A percentile compares a stretch with the other conserved stretches of the same genome.
Conservation (phyloP, 192 early-diverging fungal genomes). For the Cladochytrium replicatum region DNA sequence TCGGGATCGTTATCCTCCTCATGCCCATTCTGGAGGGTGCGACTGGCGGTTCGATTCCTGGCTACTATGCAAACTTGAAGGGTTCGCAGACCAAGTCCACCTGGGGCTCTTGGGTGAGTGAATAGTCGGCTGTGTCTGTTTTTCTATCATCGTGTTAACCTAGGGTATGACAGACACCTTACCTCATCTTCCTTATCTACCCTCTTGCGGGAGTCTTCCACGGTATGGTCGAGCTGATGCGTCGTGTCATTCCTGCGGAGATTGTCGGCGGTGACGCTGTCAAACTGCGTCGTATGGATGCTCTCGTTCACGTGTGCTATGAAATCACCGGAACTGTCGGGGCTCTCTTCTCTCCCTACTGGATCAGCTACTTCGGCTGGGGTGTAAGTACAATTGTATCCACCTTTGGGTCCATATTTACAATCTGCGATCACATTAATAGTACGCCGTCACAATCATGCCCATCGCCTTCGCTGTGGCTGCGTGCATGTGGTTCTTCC, state of each 20-base stretch:
- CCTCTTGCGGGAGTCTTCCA: conserved; percentile 38
- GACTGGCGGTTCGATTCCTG: conserved; percentile 31
- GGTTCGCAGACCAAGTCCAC: neutral
- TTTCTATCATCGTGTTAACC: too few species aligned
- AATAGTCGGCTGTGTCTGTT: too few species aligned
- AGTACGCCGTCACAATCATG: conserved; percentile 32
- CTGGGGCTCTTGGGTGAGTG: neutral
- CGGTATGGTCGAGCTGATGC: conserved; percentile 48
- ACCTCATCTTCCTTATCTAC: conserved; percentile 35
- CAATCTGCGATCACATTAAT: too few species aligned
- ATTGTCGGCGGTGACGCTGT: conserved; percentile 49
- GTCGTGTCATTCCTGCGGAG: conserved; percentile 48
- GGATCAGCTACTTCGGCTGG: conserved; percentile 33
- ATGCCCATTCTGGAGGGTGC: conserved; percentile 43
- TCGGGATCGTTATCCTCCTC: conserved; percentile 31
- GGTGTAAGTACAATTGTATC: too few species aligned
- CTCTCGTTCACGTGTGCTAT: conserved; percentile 46
- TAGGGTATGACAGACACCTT: too few species aligned
- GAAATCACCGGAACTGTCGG: conserved; percentile 50
- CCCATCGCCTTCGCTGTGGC: conserved; percentile 40
- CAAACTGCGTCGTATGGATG: conserved; percentile 53
- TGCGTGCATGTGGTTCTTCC: conserved; percentile 31
- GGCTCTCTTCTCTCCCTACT: conserved; percentile 37
- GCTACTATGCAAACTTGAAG: conserved; percentile 1
- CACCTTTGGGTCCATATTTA: too few species aligned